Evolutionary conservation across 129 eudicot genomes (phyloP).

Genomic region (Artemisia tridentata): DNA sequence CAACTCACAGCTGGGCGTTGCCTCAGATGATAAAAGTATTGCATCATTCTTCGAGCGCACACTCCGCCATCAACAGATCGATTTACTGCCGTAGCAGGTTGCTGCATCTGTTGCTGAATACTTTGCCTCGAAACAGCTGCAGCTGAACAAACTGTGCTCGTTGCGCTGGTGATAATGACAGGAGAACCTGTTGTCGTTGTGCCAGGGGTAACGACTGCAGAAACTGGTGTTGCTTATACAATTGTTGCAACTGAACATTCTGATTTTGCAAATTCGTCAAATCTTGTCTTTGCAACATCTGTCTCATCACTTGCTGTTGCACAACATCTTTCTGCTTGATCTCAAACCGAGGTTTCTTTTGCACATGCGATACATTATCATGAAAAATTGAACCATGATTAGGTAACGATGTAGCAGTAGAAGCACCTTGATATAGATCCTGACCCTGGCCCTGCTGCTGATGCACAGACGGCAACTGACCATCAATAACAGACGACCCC

Average conservation of each 20-base stretch:
- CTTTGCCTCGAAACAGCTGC: conserved; percentile 50
- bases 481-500: conserved; percentile 70
- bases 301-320: conserved; percentile 69
- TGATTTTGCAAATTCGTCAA: conserved; percentile 52
- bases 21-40: conserved; percentile 78
- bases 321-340: conserved; percentile 65
- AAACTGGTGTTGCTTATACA: conserved; percentile 55
- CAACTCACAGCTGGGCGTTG: conserved; percentile 76
- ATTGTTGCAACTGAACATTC: conserved; percentile 62
- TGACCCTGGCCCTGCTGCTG: conserved; percentile 35
- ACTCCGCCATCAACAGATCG: conserved; percentile 66
- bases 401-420: conserved; percentile 67
- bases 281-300: conserved; percentile 68
- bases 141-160: conserved; percentile 62
- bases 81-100: conserved; percentile 35
- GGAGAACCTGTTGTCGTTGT: conserved; percentile 65
- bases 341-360: conserved; percentile 74
- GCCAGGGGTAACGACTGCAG: conserved; percentile 63
- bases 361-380: conserved; percentile 44
- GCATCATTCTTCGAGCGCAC: conserved; percentile 69
- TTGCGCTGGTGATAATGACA: conserved; percentile 64
- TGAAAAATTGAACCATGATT: conserved; percentile 43
- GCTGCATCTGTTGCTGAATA: conserved; percentile 56
- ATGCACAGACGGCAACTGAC: conserved; percentile 42
- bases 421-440: conserved; percentile 54